phyloP scores from a whole-genome alignment of 306 rosid genomes.

The Begonia loranthoides region DNA sequence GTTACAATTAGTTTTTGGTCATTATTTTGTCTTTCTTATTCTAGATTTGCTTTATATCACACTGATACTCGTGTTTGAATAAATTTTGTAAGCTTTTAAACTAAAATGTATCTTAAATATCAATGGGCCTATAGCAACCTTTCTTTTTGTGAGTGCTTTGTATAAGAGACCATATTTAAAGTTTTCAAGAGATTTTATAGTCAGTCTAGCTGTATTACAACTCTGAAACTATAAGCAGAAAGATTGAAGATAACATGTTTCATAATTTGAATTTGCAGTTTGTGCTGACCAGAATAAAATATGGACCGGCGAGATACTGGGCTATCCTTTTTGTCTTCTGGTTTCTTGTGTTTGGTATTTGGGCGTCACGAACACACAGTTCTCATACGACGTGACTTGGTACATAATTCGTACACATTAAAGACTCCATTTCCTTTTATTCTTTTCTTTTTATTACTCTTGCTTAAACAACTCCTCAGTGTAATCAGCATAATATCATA shows the following conservation, averaged over 20 bases:
- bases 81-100: too few relatives aligned
- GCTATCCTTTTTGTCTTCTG: constrained; percentile 94
- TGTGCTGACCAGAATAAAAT: constrained; percentile 90
- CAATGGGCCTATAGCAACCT: not conserved
- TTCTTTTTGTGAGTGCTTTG: not conserved
- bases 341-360: constrained; percentile 96
- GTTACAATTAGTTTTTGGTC: not conserved
- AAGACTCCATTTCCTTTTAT: too few relatives aligned
- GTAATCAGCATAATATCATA: too few relatives aligned
- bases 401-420: not conserved
- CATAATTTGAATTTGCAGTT: constrained; percentile 43
- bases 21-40: constrained; percentile 4
- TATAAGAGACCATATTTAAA: too few relatives aligned
- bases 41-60: constrained; percentile 2
- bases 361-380: constrained; percentile 89
- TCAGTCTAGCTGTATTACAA: not conserved
- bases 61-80: too few relatives aligned
- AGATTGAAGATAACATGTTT: constrained; percentile 13
- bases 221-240: not conserved
- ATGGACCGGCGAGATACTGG: constrained; percentile 99
- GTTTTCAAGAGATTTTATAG: too few relatives aligned
- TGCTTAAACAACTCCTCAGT: too few relatives aligned
- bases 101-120: too few relatives aligned
- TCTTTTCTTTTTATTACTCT: too few relatives aligned
- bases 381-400: constrained; percentile 46